Percentiles rank a stretch among this genome's conserved stretches.
Evolutionary conservation across 768 basidiomycete species (phyloP).

Genomic region (Phanerodontia chrysosporium): DNA sequence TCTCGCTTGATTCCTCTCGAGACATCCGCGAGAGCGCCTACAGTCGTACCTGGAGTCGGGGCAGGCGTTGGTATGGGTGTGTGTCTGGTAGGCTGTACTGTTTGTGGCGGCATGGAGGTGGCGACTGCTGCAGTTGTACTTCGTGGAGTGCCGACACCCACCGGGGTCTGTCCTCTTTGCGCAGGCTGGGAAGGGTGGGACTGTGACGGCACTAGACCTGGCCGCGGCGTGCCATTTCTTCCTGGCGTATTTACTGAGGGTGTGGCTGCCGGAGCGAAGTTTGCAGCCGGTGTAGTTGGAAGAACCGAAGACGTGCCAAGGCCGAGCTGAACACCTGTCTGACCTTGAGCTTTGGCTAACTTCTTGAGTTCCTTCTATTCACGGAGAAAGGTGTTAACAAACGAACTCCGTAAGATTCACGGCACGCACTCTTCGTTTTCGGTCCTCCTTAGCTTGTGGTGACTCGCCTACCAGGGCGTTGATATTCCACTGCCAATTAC

Average conservation of each 20-base stretch:
- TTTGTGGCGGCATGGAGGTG: neutral
- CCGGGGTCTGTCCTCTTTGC: conserved; percentile 20
- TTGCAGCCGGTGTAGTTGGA: conserved; percentile 15
- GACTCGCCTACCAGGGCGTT: conserved; percentile 59
- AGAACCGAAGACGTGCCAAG: conserved; percentile 14
- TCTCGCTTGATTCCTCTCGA: conserved; percentile 22
- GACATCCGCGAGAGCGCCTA: neutral
- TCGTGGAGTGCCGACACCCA: conserved; percentile 22
- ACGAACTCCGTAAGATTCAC: neutral
- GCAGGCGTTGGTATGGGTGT: conserved; percentile 9
- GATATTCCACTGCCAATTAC: conserved; percentile 56
- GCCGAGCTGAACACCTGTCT: conserved; percentile 19
- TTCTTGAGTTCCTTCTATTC: conserved; percentile 69
- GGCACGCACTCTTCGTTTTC: conserved; percentile 66
- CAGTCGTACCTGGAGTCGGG: conserved; percentile 8
- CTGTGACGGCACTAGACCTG: conserved; percentile 3
- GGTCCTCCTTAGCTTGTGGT: conserved; percentile 71
- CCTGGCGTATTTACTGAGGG: conserved; percentile 3
- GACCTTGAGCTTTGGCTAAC: conserved; percentile 49
- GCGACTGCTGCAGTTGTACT: conserved; percentile 15
- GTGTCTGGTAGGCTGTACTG: neutral
- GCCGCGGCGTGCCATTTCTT: conserved; percentile 20
- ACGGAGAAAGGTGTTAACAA: neutral
- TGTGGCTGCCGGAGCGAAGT: neutral
- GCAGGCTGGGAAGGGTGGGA: conserved; percentile 11